A percentile compares a stretch with the other conserved stretches of the same genome.
Conservation (phyloP, 2,329 filamentous ascomycete genomes). For the Pseudocercospora cruenta region DNA sequence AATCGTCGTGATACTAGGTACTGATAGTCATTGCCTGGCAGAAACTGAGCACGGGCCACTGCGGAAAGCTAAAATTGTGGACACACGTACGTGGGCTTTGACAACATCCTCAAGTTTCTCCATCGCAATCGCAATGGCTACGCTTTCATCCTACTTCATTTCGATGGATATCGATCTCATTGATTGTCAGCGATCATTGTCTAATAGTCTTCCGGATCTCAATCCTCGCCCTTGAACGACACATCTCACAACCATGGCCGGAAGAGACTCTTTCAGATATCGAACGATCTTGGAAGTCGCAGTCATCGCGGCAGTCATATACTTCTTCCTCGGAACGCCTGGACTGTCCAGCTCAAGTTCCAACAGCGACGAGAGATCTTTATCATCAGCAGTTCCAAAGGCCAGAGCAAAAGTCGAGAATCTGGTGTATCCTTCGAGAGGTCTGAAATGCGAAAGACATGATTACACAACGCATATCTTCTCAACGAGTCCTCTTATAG, state of each 20-base stretch:
- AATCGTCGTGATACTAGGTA: neutral
- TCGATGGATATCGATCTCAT: neutral
- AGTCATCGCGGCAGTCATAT: conserved; percentile 37
- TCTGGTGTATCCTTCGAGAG: conserved; percentile 46
- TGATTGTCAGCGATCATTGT: neutral
- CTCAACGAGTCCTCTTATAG: conserved; percentile 57
- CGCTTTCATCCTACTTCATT: neutral
- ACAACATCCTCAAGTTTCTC: neutral
- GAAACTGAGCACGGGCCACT: neutral
- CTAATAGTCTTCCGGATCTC: neutral
- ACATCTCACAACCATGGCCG: conserved; percentile 9
- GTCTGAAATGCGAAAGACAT: conserved; percentile 45
- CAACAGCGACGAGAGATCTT: neutral
- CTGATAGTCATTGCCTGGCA: neutral
- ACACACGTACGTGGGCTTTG: neutral
- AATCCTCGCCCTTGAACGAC: neutral
- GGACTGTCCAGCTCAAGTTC: conserved; percentile 21
- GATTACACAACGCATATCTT: conserved; percentile 53
- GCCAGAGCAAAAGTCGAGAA: conserved; percentile 40
- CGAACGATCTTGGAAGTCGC: conserved; percentile 39
- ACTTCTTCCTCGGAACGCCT: conserved; percentile 38
- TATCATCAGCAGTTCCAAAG: conserved; percentile 11
- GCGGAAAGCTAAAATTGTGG: neutral
- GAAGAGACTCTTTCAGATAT: conserved; percentile 25
- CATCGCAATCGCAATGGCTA: neutral